These are phyloP conservation scores for Auriculariales sp. DNA, from an alignment of 768 basidiomycete genomes.

Conservation along the genomic window DNA sequence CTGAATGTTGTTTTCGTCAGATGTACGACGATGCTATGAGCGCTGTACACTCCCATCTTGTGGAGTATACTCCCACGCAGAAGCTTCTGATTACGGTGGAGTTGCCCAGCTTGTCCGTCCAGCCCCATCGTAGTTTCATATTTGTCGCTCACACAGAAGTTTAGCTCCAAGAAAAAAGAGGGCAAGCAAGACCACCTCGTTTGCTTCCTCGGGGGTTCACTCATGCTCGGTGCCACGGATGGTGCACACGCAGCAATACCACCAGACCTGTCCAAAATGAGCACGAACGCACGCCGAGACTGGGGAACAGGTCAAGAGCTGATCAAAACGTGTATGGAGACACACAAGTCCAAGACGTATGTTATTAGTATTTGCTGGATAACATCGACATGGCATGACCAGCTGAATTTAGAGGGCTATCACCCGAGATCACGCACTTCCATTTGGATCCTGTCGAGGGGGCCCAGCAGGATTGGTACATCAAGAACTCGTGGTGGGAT, in stretches of 20 bases:
- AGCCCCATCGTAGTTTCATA: constrained; percentile 21
- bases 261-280: constrained; percentile 47
- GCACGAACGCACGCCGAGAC: constrained; percentile 50
- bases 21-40: constrained; percentile 85
- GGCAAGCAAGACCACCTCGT: constrained; percentile 88
- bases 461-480: constrained; percentile 71
- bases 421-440: constrained; percentile 86
- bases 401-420: constrained; percentile 43
- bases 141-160: not conserved
- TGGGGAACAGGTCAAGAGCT: constrained; percentile 73
- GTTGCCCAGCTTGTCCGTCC: constrained; percentile 41
- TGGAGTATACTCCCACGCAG: constrained; percentile 44
- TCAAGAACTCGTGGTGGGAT: constrained; percentile 55
- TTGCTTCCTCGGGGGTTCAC: constrained; percentile 85
- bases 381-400: not conserved
- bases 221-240: constrained; percentile 77
- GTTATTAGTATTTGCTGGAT: constrained; percentile 15
- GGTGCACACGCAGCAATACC: constrained; percentile 45
- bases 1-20: constrained; percentile 21
- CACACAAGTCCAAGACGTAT: constrained; percentile 72
- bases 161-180: not conserved
- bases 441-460: constrained; percentile 31
- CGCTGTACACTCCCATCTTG: constrained; percentile 60
- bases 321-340: constrained; percentile 76
- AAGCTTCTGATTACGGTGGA: constrained; percentile 71